Percentiles rank a stretch among this genome's conserved stretches.
phyloP scores from a whole-genome alignment of 179 eudicot species.

The Silene coronaria region DNA sequence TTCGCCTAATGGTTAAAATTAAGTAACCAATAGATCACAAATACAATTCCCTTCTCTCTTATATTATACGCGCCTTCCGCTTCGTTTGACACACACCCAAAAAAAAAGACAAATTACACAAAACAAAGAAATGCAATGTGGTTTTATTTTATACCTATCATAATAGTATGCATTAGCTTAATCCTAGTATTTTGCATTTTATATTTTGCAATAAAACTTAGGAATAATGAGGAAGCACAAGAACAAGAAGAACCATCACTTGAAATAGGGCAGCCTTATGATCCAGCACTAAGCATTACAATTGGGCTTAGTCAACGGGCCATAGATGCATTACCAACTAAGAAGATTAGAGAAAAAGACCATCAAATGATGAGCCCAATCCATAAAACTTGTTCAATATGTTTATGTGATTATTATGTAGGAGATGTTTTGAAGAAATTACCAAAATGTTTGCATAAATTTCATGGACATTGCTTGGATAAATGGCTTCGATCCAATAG shows the following conservation, averaged over 20 bases:
- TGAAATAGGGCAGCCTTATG: neutral
- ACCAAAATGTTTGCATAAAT: neutral
- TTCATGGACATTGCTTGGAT: slow-evolving; percentile 12
- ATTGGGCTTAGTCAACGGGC: neutral
- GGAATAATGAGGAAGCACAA: neutral
- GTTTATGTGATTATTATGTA: neutral
- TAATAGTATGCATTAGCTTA: neutral
- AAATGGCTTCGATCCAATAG: slow-evolving; percentile 5
- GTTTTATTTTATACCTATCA: neutral
- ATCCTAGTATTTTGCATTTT: neutral
- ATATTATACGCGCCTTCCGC: no score
- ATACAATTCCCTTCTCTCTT: no score
- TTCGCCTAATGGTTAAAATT: no score
- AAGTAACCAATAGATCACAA: no score
- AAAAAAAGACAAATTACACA: no score
- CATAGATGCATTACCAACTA: neutral
- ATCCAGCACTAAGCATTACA: neutral
- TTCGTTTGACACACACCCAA: no score
- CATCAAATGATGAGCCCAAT: neutral
- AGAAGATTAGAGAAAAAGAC: neutral
- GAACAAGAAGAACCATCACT: neutral
- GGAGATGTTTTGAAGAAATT: neutral
- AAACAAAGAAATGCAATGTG: neutral
- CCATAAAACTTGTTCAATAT: slow-evolving; percentile 8
- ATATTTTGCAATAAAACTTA: neutral